phyloP scores from a whole-genome alignment of 768 basidiomycete genomes.

The Phylloporus rhodoxanthus region DNA sequence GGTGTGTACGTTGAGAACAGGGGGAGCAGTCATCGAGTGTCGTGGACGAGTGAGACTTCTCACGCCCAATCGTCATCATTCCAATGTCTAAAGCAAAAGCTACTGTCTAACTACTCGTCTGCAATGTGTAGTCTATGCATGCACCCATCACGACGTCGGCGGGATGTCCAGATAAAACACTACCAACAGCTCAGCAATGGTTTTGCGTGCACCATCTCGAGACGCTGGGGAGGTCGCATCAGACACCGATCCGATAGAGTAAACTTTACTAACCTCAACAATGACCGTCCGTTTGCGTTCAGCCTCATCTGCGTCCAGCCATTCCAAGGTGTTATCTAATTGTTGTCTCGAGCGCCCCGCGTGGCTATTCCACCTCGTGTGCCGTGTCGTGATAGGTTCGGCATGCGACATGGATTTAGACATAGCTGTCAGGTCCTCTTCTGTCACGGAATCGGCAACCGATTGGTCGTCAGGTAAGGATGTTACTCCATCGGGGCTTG shows the following conservation, averaged over 20 bases:
- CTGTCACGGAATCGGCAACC: constrained; percentile 50
- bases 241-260: not conserved
- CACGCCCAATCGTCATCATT: not conserved
- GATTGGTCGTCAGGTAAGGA: constrained; percentile 54
- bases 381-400: constrained; percentile 42
- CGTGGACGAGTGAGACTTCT: not conserved
- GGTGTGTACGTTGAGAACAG: constrained; percentile 70
- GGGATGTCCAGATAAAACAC: not conserved
- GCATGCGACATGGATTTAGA: constrained; percentile 74
- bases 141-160: not conserved
- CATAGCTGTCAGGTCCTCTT: constrained; percentile 67
- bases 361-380: constrained; percentile 34
- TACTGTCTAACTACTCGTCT: not conserved
- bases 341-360: constrained; percentile 22
- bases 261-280: constrained; percentile 51
- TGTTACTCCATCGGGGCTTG: constrained; percentile 45
- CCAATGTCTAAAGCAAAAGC: not conserved
- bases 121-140: constrained; percentile 6
- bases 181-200: constrained; percentile 74
- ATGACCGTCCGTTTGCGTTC: constrained; percentile 56
- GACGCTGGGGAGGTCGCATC: constrained; percentile 41
- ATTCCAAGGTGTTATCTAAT: constrained; percentile 36
- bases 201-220: constrained; percentile 64
- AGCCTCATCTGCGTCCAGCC: constrained; percentile 38
- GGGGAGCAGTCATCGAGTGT: constrained; percentile 30